Evolutionary conservation across 1,284 basidiomycete species (phyloP).

Genomic region (Microbotryum lychnidis-dioicae): DNA sequence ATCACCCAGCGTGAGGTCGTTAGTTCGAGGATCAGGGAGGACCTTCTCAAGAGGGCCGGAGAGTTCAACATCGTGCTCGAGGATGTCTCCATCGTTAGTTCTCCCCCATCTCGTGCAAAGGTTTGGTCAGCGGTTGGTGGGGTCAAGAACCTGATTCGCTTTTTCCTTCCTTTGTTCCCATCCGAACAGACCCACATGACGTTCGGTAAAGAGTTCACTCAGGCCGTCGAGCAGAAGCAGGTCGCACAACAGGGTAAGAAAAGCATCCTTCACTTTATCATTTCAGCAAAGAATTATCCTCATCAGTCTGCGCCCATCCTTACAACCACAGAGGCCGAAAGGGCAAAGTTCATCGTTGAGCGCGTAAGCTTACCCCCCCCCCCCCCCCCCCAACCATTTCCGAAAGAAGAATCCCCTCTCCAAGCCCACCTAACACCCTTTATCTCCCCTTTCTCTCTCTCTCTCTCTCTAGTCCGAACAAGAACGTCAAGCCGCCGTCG

Average conservation of each 20-base stretch:
- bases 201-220: constrained; percentile 51
- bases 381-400: no score
- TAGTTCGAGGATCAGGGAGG: constrained; percentile 85
- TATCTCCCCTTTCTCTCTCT: no score
- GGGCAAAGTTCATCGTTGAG: constrained; percentile 98
- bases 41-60: constrained; percentile 82
- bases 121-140: no score
- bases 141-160: neutral
- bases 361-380: constrained; percentile 57
- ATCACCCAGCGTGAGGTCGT: constrained; percentile 63
- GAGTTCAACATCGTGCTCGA: constrained; percentile 96
- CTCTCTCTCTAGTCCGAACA: constrained; percentile 68
- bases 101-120: neutral
- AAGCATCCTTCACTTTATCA: neutral
- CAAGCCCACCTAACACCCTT: neutral
- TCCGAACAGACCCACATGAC: constrained; percentile 47
- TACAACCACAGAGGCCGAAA: constrained; percentile 69
- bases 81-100: constrained; percentile 90
- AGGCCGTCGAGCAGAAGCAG: constrained; percentile 95
- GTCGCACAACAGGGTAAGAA: constrained; percentile 83
- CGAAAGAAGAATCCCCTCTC: constrained; percentile 3
- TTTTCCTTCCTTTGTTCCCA: neutral
- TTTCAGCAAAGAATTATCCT: neutral
- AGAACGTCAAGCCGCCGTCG: constrained; percentile 96
- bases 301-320: constrained; percentile 27